Evolutionary conservation across 371 early-diverging fungal species (phyloP).

Genomic region (Coemansia sp.): DNA sequence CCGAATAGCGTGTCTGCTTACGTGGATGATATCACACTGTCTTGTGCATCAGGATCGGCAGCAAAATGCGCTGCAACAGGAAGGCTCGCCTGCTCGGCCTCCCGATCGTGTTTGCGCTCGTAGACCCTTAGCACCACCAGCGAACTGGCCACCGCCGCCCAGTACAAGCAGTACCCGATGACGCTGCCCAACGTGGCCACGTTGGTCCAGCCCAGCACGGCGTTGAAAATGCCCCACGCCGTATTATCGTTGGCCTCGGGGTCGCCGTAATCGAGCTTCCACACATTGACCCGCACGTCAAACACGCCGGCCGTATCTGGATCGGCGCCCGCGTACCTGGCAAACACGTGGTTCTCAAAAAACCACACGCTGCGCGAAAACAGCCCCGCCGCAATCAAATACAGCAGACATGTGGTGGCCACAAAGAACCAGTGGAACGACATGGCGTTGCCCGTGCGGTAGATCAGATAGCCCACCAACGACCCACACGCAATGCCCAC

Average conservation of each 20-base stretch:
- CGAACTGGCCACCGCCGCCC: constrained; percentile 59
- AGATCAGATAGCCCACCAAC: constrained; percentile 68
- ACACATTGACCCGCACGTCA: constrained; percentile 56
- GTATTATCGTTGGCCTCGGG: constrained; percentile 55
- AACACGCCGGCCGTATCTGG: constrained; percentile 44
- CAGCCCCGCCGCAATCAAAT: constrained; percentile 79
- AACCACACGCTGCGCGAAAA: constrained; percentile 60
- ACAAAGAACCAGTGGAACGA: constrained; percentile 74
- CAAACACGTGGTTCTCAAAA: constrained; percentile 59
- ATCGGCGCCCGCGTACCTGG: constrained; percentile 45
- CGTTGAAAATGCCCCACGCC: constrained; percentile 73
- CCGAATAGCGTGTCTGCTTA: no score
- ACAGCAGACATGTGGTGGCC: constrained; percentile 67
- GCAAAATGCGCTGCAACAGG: neutral
- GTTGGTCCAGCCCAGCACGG: constrained; percentile 77
- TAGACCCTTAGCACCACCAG: constrained; percentile 57
- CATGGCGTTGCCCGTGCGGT: constrained; percentile 66
- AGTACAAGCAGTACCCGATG: constrained; percentile 71
- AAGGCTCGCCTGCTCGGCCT: no score
- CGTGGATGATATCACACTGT: no score
- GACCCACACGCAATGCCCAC: constrained; percentile 66
- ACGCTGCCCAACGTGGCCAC: constrained; percentile 71
- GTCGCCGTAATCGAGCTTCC: constrained; percentile 59
- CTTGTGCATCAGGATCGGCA: no score
- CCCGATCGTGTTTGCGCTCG: constrained; percentile 29